Evolutionary conservation across 1,139 yeast genomes (phyloP).

Genomic region (Saccharomyces hybrid): DNA sequence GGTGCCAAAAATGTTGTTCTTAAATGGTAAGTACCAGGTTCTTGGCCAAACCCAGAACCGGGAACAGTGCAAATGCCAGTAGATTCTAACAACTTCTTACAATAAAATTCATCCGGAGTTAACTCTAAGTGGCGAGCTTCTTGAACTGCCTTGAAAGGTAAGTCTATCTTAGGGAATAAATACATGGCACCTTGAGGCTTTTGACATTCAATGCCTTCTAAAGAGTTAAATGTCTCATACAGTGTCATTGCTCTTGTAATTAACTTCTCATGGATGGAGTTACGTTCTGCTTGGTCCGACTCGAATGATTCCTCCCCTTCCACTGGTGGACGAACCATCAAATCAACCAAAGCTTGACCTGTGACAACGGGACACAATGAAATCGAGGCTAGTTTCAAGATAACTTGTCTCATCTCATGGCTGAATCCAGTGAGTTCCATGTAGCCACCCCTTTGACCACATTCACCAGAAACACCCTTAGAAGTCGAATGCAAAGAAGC

Average conservation of each 20-base stretch:
- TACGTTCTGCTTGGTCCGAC: conserved; percentile 54
- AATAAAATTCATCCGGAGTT: conserved; percentile 80
- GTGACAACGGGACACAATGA: conserved; percentile 89
- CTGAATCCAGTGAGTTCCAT: conserved; percentile 86
- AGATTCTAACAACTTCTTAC: conserved; percentile 66
- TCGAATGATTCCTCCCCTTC: conserved; percentile 71
- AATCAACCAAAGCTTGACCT: conserved; percentile 87
- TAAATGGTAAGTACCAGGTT: conserved; percentile 77
- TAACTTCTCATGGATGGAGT: conserved; percentile 53
- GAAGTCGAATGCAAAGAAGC: conserved; percentile 95
- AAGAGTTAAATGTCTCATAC: conserved; percentile 58
- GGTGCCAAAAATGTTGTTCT: conserved; percentile 96
- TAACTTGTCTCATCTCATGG: conserved; percentile 57
- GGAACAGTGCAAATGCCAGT: conserved; percentile 99
- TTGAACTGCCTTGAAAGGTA: conserved; percentile 55
- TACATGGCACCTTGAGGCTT: conserved; percentile 97
- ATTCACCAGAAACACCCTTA: conserved; percentile 94
- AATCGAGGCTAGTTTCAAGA: conserved; percentile 81
- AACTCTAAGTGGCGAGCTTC: conserved; percentile 50
- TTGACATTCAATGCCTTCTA: conserved; percentile 81
- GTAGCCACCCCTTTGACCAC: conserved; percentile 99
- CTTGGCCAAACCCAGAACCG: conserved; percentile 95
- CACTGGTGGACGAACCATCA: conserved; percentile 88
- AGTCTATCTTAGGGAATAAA: conserved; percentile 70
- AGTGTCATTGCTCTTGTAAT: conserved; percentile 54